Base-by-base conservation (phyloP, 2,329 filamentous ascomycete genomes). In the Elsinoe australis region DNA sequence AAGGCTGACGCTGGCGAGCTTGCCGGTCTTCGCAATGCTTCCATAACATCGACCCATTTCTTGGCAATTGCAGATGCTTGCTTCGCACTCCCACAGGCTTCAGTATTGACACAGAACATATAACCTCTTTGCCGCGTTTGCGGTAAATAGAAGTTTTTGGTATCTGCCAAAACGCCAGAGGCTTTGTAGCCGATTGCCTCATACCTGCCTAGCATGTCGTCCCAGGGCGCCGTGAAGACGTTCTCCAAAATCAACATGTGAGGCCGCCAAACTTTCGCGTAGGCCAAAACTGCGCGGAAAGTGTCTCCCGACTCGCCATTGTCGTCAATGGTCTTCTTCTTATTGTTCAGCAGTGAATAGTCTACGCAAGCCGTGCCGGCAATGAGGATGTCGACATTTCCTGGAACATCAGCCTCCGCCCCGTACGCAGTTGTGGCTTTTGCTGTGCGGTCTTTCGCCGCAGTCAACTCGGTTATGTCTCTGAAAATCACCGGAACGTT, bases 351-450 rank as follows among this genome's bases (percentile, higher is more conserved):
- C 0, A 54, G 58, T 0, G 85, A 89, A 54, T 83, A 85, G 56
- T 89, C 85, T 2, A 86, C 82, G 55, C 85, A 92, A 0, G 83
- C 81, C 33, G 82, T 85, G 0, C 85, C 85, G 5, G 82, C 82
- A 35, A 89, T 68, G 1, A 90, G 65, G 0, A 90, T 59, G 53
- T 89, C 81, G 1, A 79, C 63, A 8, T 73, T 58, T 0, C 61
- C 62, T 0, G 83, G 83, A 1, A 87, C 75, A 1, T 62, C 46
- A 3, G 70, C 70, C 41, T 72, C 64, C 5, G 74, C 73, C 3
- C 85, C 85, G 58, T 82, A 82, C 1, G 81, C 82, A 1, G 83
- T 88, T 15, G 74, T 79, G 0, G 61, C 63, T 19, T 47, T 51
- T 0, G 58, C 58, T 1, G 42, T 19, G 1, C 50, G 50, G 1